Evolutionary conservation across 2,329 filamentous ascomycete species (phyloP), one percentile per base, ranked within the genome.

Genomic region (Gnomoniopsis smithogilvyi): DNA sequence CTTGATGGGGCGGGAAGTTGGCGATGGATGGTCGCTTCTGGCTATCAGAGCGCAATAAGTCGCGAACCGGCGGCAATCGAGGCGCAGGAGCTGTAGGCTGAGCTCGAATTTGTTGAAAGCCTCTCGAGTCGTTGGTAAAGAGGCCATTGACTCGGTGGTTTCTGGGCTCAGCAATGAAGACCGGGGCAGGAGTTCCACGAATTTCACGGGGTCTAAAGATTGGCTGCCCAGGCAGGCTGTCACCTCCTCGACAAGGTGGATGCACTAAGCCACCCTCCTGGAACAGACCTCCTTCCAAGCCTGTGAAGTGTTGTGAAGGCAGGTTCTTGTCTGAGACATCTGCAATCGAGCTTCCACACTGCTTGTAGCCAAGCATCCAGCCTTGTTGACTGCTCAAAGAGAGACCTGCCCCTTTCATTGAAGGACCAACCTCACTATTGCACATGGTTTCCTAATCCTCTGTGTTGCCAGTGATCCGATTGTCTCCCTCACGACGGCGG

Each of bases 131-230:
- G 43, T 70, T 60, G 36, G 67, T 65, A 3, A 66, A 65, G 19
- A 68, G 64, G 1, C 71, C 70, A 19, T 73, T 73, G 21, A 72
- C 69, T 15, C 68, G 64, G 50, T 72, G 70, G 17, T 67, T 59
- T 1, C 71, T 64, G 12, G 67, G 67, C 53, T 70, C 67, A 0
- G 71, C 66, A 1, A 67, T 51, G 33, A 74, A 69, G 19, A 73
- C 62, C 36, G 60, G 56, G 24, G 48, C 26, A 14, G 50, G 49
- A 19, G 57, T 19, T 26, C 55, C 53, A 14, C 36, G 50, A 38
- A 62, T 50, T n/a, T 60, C 36, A 22, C 53, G 60, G 15, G 24
- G 43, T 15, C 60, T 49, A 24, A 60, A 62, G 14, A 24, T 4
- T 60, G 59, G 8, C 64, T 62, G n/a, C 66, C 66, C 34, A n/a